Percentiles rank a stretch among this genome's conserved stretches.
Conservation (phyloP, 2,329 filamentous ascomycete species). For the Exophiala sideris region DNA sequence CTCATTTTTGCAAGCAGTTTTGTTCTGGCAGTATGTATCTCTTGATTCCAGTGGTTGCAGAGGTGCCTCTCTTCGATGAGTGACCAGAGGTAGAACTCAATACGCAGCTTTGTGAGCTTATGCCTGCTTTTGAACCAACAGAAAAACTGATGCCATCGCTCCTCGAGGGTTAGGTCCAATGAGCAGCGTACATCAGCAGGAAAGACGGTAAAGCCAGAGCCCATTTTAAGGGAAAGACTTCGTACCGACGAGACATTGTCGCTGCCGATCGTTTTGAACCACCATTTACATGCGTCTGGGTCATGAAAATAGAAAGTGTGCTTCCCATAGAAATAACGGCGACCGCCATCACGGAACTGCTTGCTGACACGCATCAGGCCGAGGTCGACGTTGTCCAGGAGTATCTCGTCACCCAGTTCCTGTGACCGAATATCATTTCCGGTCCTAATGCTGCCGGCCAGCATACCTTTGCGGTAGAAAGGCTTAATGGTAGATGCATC, state of each 20-base stretch:
- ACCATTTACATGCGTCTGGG: slow-evolving; percentile 18
- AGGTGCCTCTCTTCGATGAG: not conserved
- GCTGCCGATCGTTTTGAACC: slow-evolving; percentile 18
- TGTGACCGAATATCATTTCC: not conserved
- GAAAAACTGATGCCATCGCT: slow-evolving; percentile 20
- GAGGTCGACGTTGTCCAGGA: slow-evolving; percentile 16
- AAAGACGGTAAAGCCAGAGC: slow-evolving; percentile 11
- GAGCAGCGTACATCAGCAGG: not conserved
- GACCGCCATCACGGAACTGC: slow-evolving; percentile 10
- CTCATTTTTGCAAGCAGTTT: no score
- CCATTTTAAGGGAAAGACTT: slow-evolving; percentile 3
- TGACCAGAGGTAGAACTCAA: slow-evolving; percentile 13
- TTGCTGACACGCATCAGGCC: slow-evolving; percentile 15
- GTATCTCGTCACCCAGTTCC: slow-evolving; percentile 1
- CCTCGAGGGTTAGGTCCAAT: slow-evolving; percentile 15
- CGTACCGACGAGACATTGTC: slow-evolving; percentile 15
- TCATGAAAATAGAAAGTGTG: slow-evolving; percentile 18
- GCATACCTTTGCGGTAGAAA: slow-evolving; percentile 19
- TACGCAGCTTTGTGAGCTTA: slow-evolving; percentile 3
- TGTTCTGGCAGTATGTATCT: no score
- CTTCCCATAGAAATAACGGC: slow-evolving; percentile 11
- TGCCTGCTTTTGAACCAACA: slow-evolving; percentile 10
- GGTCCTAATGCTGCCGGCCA: slow-evolving; percentile 11
- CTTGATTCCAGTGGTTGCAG: not conserved
- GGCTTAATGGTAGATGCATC: not conserved